These are phyloP conservation scores for Tephrocybe sp. DNA, from an alignment of 768 basidiomycete genomes.

Conservation along the genomic window DNA sequence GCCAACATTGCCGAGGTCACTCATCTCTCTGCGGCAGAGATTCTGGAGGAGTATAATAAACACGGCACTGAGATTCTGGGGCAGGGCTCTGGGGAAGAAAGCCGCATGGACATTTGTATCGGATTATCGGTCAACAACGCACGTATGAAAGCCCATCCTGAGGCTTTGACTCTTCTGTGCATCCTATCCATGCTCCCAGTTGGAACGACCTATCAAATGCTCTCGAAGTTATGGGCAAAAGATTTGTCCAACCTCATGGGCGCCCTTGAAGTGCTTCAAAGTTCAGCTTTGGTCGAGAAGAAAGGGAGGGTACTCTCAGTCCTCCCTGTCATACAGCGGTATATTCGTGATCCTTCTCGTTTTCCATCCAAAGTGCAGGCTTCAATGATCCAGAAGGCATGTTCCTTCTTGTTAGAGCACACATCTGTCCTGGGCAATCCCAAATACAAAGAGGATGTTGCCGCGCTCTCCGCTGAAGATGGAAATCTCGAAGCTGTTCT, in stretches of 20 bases:
- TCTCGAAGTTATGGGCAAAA: conserved; percentile 14
- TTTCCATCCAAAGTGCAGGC: conserved; percentile 2
- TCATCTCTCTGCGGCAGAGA: neutral
- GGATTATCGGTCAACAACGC: conserved; percentile 9
- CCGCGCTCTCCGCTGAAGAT: neutral
- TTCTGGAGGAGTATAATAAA: conserved; percentile 2
- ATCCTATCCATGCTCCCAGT: conserved; percentile 25
- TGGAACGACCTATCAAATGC: conserved; percentile 15
- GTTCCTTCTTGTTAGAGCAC: conserved; percentile 13
- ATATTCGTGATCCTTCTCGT: conserved; percentile 14
- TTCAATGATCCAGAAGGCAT: conserved; percentile 14
- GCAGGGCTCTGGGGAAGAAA: conserved; percentile 4
- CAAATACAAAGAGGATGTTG: conserved; percentile 6
- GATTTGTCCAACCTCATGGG: conserved; percentile 1
- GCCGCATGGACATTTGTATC: conserved; percentile 10
- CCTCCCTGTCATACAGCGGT: conserved; percentile 20
- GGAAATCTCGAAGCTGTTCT: neutral
- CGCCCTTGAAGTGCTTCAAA: conserved; percentile 7
- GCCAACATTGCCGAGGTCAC: conserved; percentile 18
- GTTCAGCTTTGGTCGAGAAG: conserved; percentile 3
- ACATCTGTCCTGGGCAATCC: conserved; percentile 10
- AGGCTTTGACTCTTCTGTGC: conserved; percentile 7
- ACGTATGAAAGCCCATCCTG: conserved; percentile 2
- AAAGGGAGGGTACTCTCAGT: conserved; percentile 10
- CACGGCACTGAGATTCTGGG: conserved; percentile 1